Evolutionary conservation across 1,284 basidiomycete species (phyloP).

Genomic region (Meira miltonrushii): DNA sequence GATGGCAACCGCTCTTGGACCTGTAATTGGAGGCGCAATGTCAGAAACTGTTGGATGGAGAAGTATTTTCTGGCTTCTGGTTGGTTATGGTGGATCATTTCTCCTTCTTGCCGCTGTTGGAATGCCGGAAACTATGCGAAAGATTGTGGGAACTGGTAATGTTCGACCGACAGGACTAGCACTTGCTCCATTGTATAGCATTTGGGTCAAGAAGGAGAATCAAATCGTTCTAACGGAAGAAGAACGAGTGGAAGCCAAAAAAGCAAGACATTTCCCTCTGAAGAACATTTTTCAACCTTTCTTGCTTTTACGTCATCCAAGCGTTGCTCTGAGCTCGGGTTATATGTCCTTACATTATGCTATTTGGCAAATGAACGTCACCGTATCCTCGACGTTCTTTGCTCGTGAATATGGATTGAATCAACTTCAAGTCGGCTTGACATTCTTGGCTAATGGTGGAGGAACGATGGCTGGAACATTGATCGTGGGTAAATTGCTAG

Average conservation of each 20-base stretch:
- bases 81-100: conserved; percentile 61
- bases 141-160: conserved; percentile 50
- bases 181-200: too few species aligned
- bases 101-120: conserved; percentile 59
- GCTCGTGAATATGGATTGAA: neutral
- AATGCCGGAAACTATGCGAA: conserved; percentile 63
- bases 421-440: neutral
- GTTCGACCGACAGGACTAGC: conserved; percentile 14
- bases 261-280: too few species aligned
- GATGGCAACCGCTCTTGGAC: neutral
- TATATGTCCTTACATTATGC: too few species aligned
- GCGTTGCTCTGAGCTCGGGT: too few species aligned
- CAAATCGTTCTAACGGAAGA: too few species aligned
- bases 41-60: neutral
- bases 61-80: conserved; percentile 72
- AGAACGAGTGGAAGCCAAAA: too few species aligned
- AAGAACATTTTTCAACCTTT: too few species aligned
- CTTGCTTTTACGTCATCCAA: too few species aligned
- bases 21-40: neutral
- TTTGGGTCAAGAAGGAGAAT: too few species aligned
- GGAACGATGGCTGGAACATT: neutral
- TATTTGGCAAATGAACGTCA: too few species aligned
- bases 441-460: neutral
- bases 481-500: neutral
- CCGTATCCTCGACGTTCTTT: neutral